Base-by-base conservation (phyloP, 2,329 filamentous ascomycete genomes). In the Spiromastix sp. region DNA sequence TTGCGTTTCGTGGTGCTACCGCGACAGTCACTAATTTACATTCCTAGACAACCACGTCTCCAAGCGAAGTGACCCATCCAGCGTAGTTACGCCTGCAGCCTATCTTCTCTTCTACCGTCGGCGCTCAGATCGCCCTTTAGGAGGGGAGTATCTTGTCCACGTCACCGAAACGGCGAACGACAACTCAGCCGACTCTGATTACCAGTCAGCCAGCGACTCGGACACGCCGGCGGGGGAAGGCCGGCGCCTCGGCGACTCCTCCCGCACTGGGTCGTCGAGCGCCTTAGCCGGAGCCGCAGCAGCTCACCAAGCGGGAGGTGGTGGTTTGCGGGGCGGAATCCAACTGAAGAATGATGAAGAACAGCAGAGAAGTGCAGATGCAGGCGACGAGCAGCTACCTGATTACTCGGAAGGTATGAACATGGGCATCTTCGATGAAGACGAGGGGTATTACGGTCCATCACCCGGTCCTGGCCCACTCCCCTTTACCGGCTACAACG, bases 21-120 rank as follows among this genome's bases (percentile, higher is more conserved):
- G 15, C 16, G n/a, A 20, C 39, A n/a, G 32, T 22, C 6, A 42
- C 34, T n/a, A 37, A 39, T 27, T 22, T 30, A 30, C 28, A 32
- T 13, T 12, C 24, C 11, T 49, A 93, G 87, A 95, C 60, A 82
- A 84, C 5, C 75, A 72, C 9, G 84, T 86, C 12, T 73, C 70
- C 21, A 70, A 70, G 46, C 68, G 72, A 5, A 68, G 66, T 18
- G 72, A 83, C 40, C 67, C 77, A 0, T 59, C 71, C 21, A 67
- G 66, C 18, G 74, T 85, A 6, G 74, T 93, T 4, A 82, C 84
- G 4, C 63, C 74, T 11, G 79, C 82, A 13, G 91, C 91, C 0
- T 98, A 98, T 59, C 72, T 98, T 8, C 70, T 98, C 21, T 98
- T 98, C 68, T 98, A 98, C 63, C 84, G 91, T 26, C 82, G 91